Base-by-base conservation (phyloP, 371 early-diverging fungal species). In the Massospora cicadina region DNA sequence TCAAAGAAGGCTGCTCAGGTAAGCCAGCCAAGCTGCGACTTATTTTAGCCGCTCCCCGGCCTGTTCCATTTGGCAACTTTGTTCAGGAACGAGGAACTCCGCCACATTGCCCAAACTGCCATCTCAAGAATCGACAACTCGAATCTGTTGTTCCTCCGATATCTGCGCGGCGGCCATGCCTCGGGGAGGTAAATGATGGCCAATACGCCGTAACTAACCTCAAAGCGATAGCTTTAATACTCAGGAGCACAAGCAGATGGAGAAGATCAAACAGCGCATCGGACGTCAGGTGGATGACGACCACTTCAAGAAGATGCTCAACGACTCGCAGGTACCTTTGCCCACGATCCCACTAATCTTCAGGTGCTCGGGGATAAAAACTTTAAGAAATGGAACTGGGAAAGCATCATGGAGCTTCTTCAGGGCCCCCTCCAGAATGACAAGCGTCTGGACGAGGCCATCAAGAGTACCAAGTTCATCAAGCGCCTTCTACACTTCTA, bases 371-470 rank as follows among this genome's bases (percentile, higher is more conserved):
- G 72, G 33, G 79, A 81, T 1, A 90, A 89, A 66, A 90, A 91
- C 25, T 79, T 76, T 65, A 75, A 81, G 2, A 84, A 87, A 66
- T 93, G 93, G 93, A 81, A 81, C 54, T 93, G 88, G 90, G 85
- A 87, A 55, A 74, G 76, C 27, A 83, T 90, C 24, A 65, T 75
- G 55, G 89, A 90, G 66, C 71, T 91, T 0, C 67, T 91, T 3
- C 84, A 85, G 57, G 90, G 90, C 0, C 88, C 90, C 1, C 71
- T 90, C 54, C 66, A 80, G 21, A 84, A 83, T 66, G 80, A 86
- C 1, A 75, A 81, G 55, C 76, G 91, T 25, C 67, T 91, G 24
- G 91, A 91, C 24, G 93, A 93, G 65, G 82, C 83, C 0, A 74
- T 87, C 67, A 80, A 81, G 25, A 80, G 77, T 59, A 82, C 82